Conservation (phyloP, 2,329 filamentous ascomycete genomes). For the Colletotrichum sidae region DNA sequence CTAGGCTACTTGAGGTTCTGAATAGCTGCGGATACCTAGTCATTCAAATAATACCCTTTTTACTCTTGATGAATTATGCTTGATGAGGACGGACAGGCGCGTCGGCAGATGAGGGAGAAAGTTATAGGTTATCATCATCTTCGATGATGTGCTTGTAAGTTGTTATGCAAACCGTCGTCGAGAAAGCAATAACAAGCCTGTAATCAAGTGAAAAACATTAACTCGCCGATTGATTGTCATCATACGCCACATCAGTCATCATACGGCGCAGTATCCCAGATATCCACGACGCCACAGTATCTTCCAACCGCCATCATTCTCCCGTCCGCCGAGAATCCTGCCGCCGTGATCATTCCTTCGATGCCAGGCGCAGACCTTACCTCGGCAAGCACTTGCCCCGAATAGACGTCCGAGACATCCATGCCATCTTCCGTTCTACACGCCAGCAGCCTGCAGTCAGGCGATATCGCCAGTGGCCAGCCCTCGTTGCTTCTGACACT, state of each 20-base stretch:
- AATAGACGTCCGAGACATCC: slow-evolving; percentile 52
- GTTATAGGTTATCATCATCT: too few relatives aligned
- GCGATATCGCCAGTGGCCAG: slow-evolving; percentile 54
- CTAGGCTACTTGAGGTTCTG: not conserved
- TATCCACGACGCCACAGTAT: slow-evolving; percentile 49
- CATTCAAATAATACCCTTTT: slow-evolving; percentile 12
- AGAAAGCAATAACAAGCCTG: too few relatives aligned
- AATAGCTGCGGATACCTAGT: not conserved
- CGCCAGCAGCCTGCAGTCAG: slow-evolving; percentile 51
- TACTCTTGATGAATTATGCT: not conserved
- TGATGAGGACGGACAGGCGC: too few relatives aligned
- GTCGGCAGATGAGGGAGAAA: too few relatives aligned
- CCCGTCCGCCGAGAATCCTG: slow-evolving; percentile 48
- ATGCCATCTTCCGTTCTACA: slow-evolving; percentile 56
- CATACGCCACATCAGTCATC: not conserved
- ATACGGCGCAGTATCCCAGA: slow-evolving; percentile 43
- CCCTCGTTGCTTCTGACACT: slow-evolving; percentile 49
- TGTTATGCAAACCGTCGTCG: too few relatives aligned
- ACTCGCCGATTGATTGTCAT: too few relatives aligned
- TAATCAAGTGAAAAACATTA: too few relatives aligned
- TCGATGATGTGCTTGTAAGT: too few relatives aligned
- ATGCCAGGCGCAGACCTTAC: slow-evolving; percentile 30
- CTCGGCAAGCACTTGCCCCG: slow-evolving; percentile 48
- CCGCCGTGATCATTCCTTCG: slow-evolving; percentile 48
- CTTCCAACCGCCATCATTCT: slow-evolving; percentile 47